Evolutionary conservation across 225 moss, liverwort and hornwort genomes (phyloP), one percentile per base, ranked within the genome.

Genomic region (Straminergon stramineum): DNA sequence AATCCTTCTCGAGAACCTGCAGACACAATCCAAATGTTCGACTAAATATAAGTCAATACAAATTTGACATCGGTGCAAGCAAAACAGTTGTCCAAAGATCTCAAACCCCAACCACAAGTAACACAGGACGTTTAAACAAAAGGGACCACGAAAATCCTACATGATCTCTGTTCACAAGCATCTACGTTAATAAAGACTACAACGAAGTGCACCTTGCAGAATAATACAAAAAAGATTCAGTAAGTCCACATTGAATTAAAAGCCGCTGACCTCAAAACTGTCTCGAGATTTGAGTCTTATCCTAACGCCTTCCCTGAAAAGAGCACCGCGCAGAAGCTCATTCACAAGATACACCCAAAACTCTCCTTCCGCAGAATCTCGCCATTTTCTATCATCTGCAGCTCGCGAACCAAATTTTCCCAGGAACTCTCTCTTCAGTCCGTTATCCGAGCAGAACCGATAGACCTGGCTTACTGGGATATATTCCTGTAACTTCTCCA

Each of bases 271-370:
- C 95, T 95, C 95, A 89, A 89, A 91, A 88, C 88, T 89, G 78
- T 95, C 94, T 89, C 88, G 91, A 87, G 92, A 92, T 91, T 91
- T 93, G 37, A 95, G 90, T 81, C 93, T 90, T 89, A 94, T 89
- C 85, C 95, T 91, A 77, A 95, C 93, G 66, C 94, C 94, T 88
- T 95, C 95, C 84, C 93, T 92, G 61, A 92, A 90, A 89, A 95
- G 93, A 77, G 95, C 94, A 93, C 92, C 94, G 34, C 94, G 91
- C 55, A 95, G 89, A 41, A 94, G 80, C 79, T 94, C 89, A 91
- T 95, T 91, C 89, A 94, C 81, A 82, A 94, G 92, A 64, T 95
- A 91, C 31, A 95, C 91, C 95, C 95, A 95, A 75, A 95, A 95
- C 82, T 91, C 93, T 90, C 90, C 93, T 95, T 94, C 93, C 75